Conservation (phyloP, 202 grass and related monocot species). For the Carex arenaria region DNA sequence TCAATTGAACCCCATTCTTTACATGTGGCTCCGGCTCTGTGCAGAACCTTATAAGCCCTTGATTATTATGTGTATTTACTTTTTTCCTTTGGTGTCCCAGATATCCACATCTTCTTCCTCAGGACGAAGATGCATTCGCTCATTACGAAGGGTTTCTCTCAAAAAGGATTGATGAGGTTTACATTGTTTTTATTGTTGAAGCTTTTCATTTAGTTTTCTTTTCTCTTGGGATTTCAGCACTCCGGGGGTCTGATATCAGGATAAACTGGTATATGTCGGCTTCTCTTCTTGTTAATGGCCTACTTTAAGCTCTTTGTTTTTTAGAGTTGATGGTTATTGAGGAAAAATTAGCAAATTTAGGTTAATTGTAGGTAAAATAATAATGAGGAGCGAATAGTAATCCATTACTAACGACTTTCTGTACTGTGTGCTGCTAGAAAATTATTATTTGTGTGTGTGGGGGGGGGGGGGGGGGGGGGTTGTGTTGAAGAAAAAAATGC, state of each 20-base stretch:
- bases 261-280: background rate
- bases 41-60: background rate
- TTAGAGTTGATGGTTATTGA: background rate
- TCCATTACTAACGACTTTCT: background rate
- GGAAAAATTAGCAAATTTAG: background rate
- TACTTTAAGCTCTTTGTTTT: constrained; percentile 18
- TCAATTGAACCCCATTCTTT: too few relatives aligned
- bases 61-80: background rate
- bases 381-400: background rate
- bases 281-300: background rate
- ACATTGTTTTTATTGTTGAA: constrained; percentile 15
- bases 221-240: background rate
- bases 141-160: constrained; percentile 73
- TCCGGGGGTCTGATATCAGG: background rate
- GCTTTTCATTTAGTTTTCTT: background rate
- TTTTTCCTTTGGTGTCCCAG: constrained; percentile 42
- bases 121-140: constrained; percentile 89
- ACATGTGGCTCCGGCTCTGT: background rate
- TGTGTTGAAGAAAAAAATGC: background rate
- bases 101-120: constrained; percentile 86
- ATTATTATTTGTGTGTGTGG: background rate
- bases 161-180: constrained; percentile 85
- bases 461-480: background rate
- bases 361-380: background rate
- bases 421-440: background rate